Evolutionary conservation across 306 rosid species (phyloP), one percentile per base, ranked within the genome.

Genomic region (Clitoria ternatea): DNA sequence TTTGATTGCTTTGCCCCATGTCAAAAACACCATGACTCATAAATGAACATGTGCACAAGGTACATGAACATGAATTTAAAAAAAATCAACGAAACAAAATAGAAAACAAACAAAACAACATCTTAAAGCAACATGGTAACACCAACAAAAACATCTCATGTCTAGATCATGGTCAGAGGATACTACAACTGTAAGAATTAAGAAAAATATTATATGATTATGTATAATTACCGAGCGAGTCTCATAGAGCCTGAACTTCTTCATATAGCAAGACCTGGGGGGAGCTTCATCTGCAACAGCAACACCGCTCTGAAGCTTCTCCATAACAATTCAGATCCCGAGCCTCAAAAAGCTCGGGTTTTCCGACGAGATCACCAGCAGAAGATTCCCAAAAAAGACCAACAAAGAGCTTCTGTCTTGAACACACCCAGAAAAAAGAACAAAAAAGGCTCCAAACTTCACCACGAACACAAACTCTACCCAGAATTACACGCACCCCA

Each of bases 241-340:
- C 75, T 94, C 99, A 23, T 94, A 91, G 53, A 94, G 99, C 77
- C 87, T 91, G 88, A 94, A 94, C 83, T 91, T 94, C 81, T 94
- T 94, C 96, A 94, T 80, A 69, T 73, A 83, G 72, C 69, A 71
- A 53, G 84, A 68, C 61, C 75, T 80, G 5, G 70, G 23, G 83
- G 68, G 84, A 37, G 62, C 78, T 79, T 73, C 90, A 50, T 80
- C 83, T 23, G 49, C 77, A 65, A 66, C 76, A 73, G 61, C 72
- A 61, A 5, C 47, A 71, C 66, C 23, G 15, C 11, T 78, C 40
- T 11, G 85, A 55, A 74, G 77, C 48, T 74, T 83, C 66, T 85
- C 85, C 99, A 84, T 89, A 87, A 83, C 78, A 77, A 62, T 78
- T 81, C 76, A 75, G 77, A 88, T 85, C 89, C 90, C 90, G 76